phyloP scores from a whole-genome alignment of 331 rosid genomes.

The Pyrus hybrid region DNA sequence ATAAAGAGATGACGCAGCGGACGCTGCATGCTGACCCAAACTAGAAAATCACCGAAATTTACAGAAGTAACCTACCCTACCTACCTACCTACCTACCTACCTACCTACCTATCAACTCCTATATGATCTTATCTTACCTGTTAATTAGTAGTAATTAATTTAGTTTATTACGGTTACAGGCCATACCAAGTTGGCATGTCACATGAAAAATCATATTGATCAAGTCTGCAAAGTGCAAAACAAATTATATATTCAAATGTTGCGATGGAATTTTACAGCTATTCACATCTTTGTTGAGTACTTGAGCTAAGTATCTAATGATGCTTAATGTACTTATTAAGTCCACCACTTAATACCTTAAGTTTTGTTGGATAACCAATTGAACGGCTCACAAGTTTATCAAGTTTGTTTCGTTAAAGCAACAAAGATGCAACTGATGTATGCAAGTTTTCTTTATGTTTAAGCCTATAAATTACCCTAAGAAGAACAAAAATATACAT shows the following conservation, averaged over 20 bases:
- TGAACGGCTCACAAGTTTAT: background rate
- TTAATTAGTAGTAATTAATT: no score
- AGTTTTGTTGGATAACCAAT: background rate
- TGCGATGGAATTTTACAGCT: background rate
- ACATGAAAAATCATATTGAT: no score
- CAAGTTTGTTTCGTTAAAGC: background rate
- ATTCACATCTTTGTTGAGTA: background rate
- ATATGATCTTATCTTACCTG: background rate
- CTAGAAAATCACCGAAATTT: background rate
- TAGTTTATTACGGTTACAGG: no score
- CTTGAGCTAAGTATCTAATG: background rate
- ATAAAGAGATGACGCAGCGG: no score
- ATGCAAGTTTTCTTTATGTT: background rate
- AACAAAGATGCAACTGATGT: no score
- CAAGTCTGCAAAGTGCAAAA: background rate
- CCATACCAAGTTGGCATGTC: no score
- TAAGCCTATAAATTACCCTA: background rate
- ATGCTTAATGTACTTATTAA: background rate
- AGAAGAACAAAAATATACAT: no score
- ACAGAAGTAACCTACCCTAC: background rate
- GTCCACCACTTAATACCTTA: background rate
- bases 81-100: background rate
- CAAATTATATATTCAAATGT: no score
- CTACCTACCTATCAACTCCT: background rate
- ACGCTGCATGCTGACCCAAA: background rate